Conservation (phyloP, 306 rosid genomes). For the Cicer judaicum region DNA sequence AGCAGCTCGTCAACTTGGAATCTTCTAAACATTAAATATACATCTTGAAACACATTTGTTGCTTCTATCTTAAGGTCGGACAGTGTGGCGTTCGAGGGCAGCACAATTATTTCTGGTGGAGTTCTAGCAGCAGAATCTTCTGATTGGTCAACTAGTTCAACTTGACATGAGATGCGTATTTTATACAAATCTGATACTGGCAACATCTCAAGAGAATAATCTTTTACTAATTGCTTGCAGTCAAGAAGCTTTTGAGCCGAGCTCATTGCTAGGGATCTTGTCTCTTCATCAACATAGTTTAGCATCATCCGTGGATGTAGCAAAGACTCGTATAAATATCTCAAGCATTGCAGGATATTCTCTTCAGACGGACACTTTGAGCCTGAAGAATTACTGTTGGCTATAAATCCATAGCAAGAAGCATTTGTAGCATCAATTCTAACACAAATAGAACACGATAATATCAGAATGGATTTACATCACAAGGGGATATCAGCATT, state of each 20-base stretch:
- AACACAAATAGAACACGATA: constrained; percentile 33
- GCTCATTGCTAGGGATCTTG: constrained; percentile 61
- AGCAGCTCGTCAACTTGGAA: constrained; percentile 75
- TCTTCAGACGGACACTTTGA: constrained; percentile 67
- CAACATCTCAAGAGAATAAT: constrained; percentile 58
- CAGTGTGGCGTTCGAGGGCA: constrained; percentile 65
- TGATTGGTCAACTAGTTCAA: constrained; percentile 65
- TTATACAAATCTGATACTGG: constrained; percentile 43
- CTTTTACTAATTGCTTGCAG: constrained; percentile 96
- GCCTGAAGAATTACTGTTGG: constrained; percentile 49
- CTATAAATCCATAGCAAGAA: constrained; percentile 44
- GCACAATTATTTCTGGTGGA: constrained; percentile 74
- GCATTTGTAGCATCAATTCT: constrained; percentile 67
- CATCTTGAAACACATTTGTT: constrained; percentile 83
- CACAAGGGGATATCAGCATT: constrained; percentile 9
- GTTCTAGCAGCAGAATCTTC: constrained; percentile 55
- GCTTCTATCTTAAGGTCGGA: constrained; percentile 75
- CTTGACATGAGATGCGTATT: constrained; percentile 62
- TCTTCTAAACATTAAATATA: constrained; percentile 70
- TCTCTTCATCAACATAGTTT: constrained; percentile 57
- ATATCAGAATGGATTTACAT: constrained; percentile 12
- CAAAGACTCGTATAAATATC: constrained; percentile 71
- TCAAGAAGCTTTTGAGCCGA: constrained; percentile 83
- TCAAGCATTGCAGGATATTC: constrained; percentile 69
- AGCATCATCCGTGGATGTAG: constrained; percentile 78